phyloP scores from a whole-genome alignment of 257 asterid species.

The Primulina eburnea region DNA sequence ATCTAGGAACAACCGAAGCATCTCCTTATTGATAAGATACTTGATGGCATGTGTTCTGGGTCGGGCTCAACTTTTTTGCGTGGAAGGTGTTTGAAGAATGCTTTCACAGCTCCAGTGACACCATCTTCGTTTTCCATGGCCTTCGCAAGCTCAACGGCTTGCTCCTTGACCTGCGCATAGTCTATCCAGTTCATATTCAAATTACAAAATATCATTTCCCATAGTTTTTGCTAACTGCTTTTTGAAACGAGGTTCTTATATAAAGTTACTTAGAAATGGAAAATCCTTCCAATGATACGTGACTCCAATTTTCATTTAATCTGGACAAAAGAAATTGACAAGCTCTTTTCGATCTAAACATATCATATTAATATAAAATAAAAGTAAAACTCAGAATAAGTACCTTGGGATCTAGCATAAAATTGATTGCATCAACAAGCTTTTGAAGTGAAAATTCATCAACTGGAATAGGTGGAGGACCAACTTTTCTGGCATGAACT shows the following conservation, averaged over 20 bases:
- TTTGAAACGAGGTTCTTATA: too few relatives aligned
- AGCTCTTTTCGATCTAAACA: background rate
- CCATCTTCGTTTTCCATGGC: constrained; percentile 97
- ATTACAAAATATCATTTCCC: background rate
- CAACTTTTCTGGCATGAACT: constrained; percentile 82
- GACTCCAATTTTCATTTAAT: too few relatives aligned
- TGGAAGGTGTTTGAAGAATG: constrained; percentile 84
- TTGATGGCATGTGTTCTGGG: constrained; percentile 43
- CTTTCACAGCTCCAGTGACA: constrained; percentile 87
- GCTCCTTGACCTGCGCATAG: constrained; percentile 76
- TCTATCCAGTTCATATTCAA: constrained; percentile 22
- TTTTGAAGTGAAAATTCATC: constrained; percentile 72
- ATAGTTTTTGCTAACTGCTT: background rate
- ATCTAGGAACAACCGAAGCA: constrained; percentile 86
- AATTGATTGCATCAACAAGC: constrained; percentile 66
- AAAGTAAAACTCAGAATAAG: background rate
- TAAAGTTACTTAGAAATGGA: too few relatives aligned
- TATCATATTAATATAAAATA: background rate
- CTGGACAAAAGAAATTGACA: background rate
- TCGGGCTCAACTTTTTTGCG: constrained; percentile 47
- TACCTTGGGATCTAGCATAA: constrained; percentile 85
- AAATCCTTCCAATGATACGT: too few relatives aligned
- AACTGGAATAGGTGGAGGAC: constrained; percentile 85
- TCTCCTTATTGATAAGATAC: constrained; percentile 51
- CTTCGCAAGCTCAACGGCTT: constrained; percentile 77